Percentiles rank a stretch among this genome's conserved stretches.
Conservation (phyloP, 1,284 basidiomycete species). For the Puccinia triticina region DNA sequence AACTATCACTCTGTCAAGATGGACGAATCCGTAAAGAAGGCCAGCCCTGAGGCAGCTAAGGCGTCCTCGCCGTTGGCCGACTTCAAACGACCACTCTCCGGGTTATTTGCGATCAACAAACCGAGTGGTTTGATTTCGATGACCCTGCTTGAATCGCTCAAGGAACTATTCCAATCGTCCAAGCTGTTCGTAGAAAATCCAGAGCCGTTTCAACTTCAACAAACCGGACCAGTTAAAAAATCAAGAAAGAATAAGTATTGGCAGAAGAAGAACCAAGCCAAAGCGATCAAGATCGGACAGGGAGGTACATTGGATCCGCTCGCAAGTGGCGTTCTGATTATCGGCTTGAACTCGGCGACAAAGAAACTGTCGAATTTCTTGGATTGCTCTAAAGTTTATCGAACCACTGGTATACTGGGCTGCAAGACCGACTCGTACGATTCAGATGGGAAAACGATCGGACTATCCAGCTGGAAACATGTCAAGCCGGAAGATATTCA, state of each 20-base stretch:
- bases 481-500: conserved; percentile 79
- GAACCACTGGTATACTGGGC: conserved; percentile 85
- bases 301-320: conserved; percentile 95
- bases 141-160: conserved; percentile 83
- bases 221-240: conserved; percentile 43
- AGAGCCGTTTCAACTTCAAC: not conserved
- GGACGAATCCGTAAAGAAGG: conserved; percentile 4
- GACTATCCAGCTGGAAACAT: conserved; percentile 77
- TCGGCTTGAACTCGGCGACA: conserved; percentile 87
- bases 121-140: conserved; percentile 88
- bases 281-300: conserved; percentile 76
- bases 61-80: not conserved
- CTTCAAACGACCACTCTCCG: conserved; percentile 67
- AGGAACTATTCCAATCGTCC: conserved; percentile 76
- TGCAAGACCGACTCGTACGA: conserved; percentile 96
- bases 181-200: conserved; percentile 69
- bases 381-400: conserved; percentile 93
- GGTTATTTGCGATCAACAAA: conserved; percentile 79
- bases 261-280: conserved; percentile 43
- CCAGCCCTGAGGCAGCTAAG: not conserved
- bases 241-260: conserved; percentile 55
- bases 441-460: conserved; percentile 76
- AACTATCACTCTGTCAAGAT: not conserved
- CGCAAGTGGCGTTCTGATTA: conserved; percentile 89
- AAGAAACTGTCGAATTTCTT: conserved; percentile 84